Percentiles rank a stretch among this genome's conserved stretches.
Conservation (phyloP, 108 stramenopile genomes). For the Conticribra weissflogii region DNA sequence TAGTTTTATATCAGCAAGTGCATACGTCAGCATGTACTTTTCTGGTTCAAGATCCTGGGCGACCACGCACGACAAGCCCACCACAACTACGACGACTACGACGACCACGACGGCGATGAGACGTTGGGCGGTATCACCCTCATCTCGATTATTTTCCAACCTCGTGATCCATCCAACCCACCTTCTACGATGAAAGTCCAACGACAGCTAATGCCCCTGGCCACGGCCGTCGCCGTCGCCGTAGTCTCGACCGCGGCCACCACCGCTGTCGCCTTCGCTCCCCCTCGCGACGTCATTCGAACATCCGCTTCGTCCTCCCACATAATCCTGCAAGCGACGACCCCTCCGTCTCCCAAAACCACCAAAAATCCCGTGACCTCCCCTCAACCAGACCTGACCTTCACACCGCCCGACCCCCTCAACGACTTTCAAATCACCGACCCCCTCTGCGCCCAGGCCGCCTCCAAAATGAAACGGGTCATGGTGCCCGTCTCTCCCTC, state of each 20-base stretch:
- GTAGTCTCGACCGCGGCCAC: neutral
- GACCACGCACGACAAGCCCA: too few species aligned
- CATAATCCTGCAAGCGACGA: neutral
- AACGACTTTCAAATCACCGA: conserved; percentile 48
- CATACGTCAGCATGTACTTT: too few species aligned
- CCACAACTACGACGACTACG: too few species aligned
- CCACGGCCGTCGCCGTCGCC: too few species aligned
- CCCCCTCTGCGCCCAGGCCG: conserved; percentile 65
- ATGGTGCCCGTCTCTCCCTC: conserved; percentile 67
- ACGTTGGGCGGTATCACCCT: too few species aligned
- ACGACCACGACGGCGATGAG: too few species aligned
- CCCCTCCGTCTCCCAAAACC: neutral
- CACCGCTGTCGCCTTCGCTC: neutral
- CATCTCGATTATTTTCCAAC: too few species aligned
- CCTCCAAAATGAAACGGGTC: conserved; percentile 65
- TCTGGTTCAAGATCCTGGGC: too few species aligned
- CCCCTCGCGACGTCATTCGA: neutral
- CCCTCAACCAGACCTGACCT: conserved; percentile 53
- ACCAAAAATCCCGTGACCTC: neutral
- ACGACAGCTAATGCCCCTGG: too few species aligned
- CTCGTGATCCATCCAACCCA: too few species aligned
- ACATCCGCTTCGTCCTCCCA: neutral
- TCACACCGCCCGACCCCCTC: conserved; percentile 54
- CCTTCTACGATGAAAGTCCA: too few species aligned
- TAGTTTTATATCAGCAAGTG: too few species aligned